Base-by-base conservation (phyloP, 2,329 filamentous ascomycete genomes). In the Cadophora sp. region DNA sequence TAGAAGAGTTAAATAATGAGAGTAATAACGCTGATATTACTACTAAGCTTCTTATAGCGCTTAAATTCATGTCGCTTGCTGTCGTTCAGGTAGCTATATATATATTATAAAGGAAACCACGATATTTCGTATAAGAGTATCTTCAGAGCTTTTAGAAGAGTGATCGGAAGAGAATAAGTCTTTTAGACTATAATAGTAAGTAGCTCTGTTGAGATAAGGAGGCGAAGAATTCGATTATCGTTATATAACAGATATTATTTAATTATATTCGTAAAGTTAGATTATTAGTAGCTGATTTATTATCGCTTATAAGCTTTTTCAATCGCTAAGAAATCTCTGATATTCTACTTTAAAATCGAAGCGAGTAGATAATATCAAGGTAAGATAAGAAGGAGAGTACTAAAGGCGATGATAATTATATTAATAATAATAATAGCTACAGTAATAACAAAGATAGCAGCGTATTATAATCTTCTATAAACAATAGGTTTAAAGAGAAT, bases 401-500 rank as follows among this genome's bases (percentile, higher is more conserved):
- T 9, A 9, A 9, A 5, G 9, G 5, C 31, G 31, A 34, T 5
- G n/a, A n/a, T n/a, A n/a, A n/a, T n/a, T n/a, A n/a, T n/a, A n/a
- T n/a, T n/a, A n/a, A n/a, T n/a, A n/a, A n/a, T n/a, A 9, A 34
- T 34, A 9, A 34, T 34, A 9, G 9, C 4, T 4, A 4, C 31
- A 34, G 9, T 5, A 9, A 4, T 4, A 9, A 34, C 5, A 9
- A 4, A 34, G 5, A 5, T 5, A 34, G 4, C 5, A 4, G 4
- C 5, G 5, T 34, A 4, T 4, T 9, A 9, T 4, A 9, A 34
- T 5, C 5, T 9, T 5, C 5, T 9, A 5, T 9, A 9, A 9
- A 34, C 31, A 72, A 75, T 63, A 64, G 74, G 59, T 79, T 79
- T 37, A 76, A 79, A 67, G 73, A 78, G 1, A 78, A 82, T 68